Evolutionary conservation across 148 eudicot species (phyloP).

Genomic region (Cornus kousa): DNA sequence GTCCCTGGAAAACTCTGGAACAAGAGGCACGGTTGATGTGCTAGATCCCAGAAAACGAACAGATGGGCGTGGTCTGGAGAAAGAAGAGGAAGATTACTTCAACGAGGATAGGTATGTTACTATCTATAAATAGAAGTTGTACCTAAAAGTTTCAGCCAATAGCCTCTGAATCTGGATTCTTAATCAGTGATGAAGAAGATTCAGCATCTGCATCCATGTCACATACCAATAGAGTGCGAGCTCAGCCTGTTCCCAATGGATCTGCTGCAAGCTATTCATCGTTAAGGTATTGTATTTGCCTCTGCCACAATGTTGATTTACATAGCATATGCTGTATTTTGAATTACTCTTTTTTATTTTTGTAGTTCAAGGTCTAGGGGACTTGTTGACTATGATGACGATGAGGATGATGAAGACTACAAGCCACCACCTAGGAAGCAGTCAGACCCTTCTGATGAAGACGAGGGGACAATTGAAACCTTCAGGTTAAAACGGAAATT

Average conservation of each 20-base stretch:
- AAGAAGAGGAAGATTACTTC: conserved; percentile 97
- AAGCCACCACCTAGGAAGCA: conserved; percentile 80
- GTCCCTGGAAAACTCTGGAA: conserved; percentile 66
- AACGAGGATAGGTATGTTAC: conserved; percentile 77
- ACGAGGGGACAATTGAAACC: conserved; percentile 55
- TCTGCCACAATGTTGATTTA: background rate
- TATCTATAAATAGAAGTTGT: background rate
- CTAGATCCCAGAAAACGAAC: conserved; percentile 67
- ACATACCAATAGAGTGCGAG: conserved; percentile 31
- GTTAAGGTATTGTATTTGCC: conserved; percentile 44
- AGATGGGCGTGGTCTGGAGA: conserved; percentile 91
- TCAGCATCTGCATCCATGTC: conserved; percentile 67
- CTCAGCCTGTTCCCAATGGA: conserved; percentile 57
- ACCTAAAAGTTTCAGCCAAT: background rate
- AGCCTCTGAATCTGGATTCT: conserved; percentile 10
- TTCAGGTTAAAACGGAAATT: conserved; percentile 62
- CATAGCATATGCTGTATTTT: background rate
- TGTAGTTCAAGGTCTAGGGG: conserved; percentile 63
- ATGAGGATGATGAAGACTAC: conserved; percentile 93
- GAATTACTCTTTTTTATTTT: background rate
- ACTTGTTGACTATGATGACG: conserved; percentile 92
- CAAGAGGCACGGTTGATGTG: conserved; percentile 31
- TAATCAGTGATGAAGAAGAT: conserved; percentile 90
- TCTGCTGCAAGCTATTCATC: conserved; percentile 41
- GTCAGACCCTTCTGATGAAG: conserved; percentile 55